Conservation (phyloP, 495 filamentous ascomycete species). For the Daldinia decipiens region DNA sequence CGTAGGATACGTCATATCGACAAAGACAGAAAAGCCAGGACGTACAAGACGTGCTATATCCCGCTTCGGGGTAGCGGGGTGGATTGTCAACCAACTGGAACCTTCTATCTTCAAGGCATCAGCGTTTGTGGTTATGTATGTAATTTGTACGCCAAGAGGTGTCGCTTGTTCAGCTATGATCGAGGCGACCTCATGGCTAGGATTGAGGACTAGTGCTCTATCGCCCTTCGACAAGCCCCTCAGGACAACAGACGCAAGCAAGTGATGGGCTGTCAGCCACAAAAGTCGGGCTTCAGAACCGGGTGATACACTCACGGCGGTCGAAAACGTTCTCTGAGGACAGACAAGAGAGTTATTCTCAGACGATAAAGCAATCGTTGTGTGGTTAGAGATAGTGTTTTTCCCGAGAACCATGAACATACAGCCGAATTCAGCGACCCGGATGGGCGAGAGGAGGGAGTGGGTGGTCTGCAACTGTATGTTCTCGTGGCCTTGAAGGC, state of each 20-base stretch:
- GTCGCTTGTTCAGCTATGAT: background rate
- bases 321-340: too few species aligned
- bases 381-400: too few species aligned
- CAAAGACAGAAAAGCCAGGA: too few species aligned
- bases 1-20: too few species aligned
- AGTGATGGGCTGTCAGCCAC: background rate
- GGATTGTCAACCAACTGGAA: too few species aligned
- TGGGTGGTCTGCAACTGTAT: background rate
- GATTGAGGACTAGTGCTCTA: background rate
- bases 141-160: background rate
- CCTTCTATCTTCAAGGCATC: background rate
- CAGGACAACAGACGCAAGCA: background rate
- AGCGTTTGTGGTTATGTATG: background rate
- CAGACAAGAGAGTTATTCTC: background rate
- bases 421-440: background rate
- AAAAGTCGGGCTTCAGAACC: background rate
- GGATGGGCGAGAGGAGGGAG: background rate
- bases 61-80: too few species aligned
- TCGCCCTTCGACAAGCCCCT: background rate
- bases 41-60: too few species aligned
- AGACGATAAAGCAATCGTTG: slow-evolving; percentile 6
- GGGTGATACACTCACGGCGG: too few species aligned
- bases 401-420: too few species aligned
- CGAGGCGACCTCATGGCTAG: background rate
- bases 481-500: background rate